Evolutionary conservation across 306 rosid species (phyloP), one percentile per base, ranked within the genome.

Genomic region (Fragaria iinumae): DNA sequence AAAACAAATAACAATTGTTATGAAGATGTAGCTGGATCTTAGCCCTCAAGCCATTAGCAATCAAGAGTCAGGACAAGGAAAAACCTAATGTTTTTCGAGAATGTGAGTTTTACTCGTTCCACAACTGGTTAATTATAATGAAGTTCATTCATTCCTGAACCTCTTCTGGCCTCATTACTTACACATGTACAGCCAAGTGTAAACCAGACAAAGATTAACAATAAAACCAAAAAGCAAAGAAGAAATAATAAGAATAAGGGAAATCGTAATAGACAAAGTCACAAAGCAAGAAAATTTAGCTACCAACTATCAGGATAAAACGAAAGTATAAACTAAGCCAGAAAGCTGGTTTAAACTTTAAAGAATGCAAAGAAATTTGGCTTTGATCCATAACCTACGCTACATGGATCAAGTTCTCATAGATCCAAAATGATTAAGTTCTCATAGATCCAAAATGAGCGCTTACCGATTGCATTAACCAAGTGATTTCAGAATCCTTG

Each of bases 391-490:
- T 27, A 12, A 34, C 70, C 2, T 69, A 5, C n/a, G 72, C 47
- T 60, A 72, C 72, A 71, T 68, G 27, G 41, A 45, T 65, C 62
- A 67, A 69, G 2, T 29, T 29, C 32, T 1, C 0, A 29, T 29
- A 29, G 32, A 29, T 29, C 32, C 32, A 29, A 29, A 29, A 29
- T 29, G 41, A 39, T 65, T 56, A 67, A 69, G 60, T 60, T 23
- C 53, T 32, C 21, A 72, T 75, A 73, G 29, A 25, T 75, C 44
- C 13, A 52, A 67, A 39, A 60, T 11, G 74, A 84, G 80, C 17
- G 75, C 95, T 87, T 80, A 92, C 99, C 48, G 99, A 90, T 86
- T 88, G 83, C 99, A 95, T 92, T 73, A 95, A 76, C 88, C 88
- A 87, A 62, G n/a, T 49, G 76, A 95, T 84, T 82, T 95, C 97